A percentile compares a stretch with the other conserved stretches of the same genome.
These are phyloP conservation scores for Stephania cephalantha DNA, from an alignment of 164 flowering plant genomes.

Conservation along the genomic window DNA sequence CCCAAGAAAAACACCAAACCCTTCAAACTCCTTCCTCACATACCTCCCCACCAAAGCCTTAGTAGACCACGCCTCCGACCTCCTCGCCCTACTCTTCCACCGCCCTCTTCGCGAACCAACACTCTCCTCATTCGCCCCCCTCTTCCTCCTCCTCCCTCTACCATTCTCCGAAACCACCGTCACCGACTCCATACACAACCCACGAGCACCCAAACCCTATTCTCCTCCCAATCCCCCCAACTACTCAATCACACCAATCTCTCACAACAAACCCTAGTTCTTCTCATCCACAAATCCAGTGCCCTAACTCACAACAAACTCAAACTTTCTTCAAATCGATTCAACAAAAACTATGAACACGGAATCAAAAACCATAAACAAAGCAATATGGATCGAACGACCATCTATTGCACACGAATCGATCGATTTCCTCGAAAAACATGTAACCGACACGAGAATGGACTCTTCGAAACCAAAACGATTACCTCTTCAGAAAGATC, in stretches of 20 bases:
- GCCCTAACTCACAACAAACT: neutral
- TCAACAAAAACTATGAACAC: neutral
- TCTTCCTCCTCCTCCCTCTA: slow-evolving; percentile 46
- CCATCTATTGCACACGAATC: neutral
- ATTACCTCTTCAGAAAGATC: slow-evolving; percentile 4
- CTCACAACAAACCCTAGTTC: neutral
- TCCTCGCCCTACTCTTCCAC: slow-evolving; percentile 7
- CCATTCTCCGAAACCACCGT: slow-evolving; percentile 23
- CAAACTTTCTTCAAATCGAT: neutral
- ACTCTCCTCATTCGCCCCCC: slow-evolving; percentile 19
- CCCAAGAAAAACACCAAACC: slow-evolving; percentile 58
- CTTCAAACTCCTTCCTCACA: slow-evolving; percentile 66
- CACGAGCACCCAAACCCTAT: neutral
- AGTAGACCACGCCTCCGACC: slow-evolving; percentile 23
- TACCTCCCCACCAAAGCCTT: slow-evolving; percentile 53
- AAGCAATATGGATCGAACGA: neutral
- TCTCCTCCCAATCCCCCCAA: neutral
- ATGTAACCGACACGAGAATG: neutral
- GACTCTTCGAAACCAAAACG: neutral
- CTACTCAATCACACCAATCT: neutral
- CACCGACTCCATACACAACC: slow-evolving; percentile 10
- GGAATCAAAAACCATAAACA: neutral
- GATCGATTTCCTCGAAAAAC: neutral
- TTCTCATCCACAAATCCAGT: neutral
- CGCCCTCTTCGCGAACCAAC: slow-evolving; percentile 6